Percentiles rank a stretch among this genome's conserved stretches.
Evolutionary conservation across 2,329 filamentous ascomycete species (phyloP).

Genomic region (Xylariales sp.): DNA sequence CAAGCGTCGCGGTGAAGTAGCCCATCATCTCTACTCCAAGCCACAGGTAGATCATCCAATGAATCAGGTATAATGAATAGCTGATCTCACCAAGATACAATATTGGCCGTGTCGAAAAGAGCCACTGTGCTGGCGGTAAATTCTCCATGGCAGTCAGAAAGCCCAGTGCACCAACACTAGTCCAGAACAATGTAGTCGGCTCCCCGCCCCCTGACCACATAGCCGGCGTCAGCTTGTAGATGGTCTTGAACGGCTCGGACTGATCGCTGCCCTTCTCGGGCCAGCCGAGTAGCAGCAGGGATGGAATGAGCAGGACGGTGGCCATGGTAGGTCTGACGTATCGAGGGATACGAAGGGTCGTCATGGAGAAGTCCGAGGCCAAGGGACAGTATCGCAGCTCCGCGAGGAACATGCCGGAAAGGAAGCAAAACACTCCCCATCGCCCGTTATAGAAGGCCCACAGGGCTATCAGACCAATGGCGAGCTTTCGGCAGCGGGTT

Average conservation of each 20-base stretch:
- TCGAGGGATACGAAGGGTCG: neutral
- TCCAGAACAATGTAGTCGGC: constrained; percentile 1
- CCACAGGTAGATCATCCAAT: neutral
- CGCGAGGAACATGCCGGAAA: constrained; percentile 4
- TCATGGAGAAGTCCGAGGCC: neutral
- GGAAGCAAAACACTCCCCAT: constrained; percentile 2
- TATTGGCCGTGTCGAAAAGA: constrained; percentile 1
- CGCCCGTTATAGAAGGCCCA: neutral
- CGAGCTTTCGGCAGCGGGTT: neutral
- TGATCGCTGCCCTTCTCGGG: neutral
- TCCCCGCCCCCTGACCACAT: neutral
- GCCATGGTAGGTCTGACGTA: neutral
- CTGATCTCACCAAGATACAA: constrained; percentile 9
- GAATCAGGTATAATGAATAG: constrained; percentile 8
- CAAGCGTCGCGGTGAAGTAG: neutral
- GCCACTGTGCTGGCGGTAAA: neutral
- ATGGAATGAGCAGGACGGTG: neutral
- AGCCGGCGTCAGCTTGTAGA: neutral
- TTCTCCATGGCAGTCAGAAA: neutral
- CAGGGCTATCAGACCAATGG: neutral
- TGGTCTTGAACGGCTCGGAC: constrained; percentile 1
- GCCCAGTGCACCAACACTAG: neutral
- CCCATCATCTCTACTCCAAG: neutral
- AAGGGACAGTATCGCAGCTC: constrained; percentile 5
- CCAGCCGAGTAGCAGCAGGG: constrained; percentile 1